A percentile compares a stretch with the other conserved stretches of the same genome.
phyloP scores from a whole-genome alignment of 2,329 filamentous ascomycete species.

The Huntiella savannae region DNA sequence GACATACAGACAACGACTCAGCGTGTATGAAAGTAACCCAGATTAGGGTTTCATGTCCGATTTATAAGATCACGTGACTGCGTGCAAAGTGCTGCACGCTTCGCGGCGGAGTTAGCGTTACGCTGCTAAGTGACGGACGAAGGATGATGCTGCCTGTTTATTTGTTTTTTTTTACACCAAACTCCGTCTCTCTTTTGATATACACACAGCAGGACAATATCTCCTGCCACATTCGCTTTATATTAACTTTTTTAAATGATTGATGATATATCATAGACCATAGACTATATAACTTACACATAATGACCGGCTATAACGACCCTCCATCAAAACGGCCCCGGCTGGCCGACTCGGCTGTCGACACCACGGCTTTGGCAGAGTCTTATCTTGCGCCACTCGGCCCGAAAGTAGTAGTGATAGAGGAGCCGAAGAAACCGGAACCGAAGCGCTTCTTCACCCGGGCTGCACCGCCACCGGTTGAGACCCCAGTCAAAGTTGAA shows the following conservation, averaged over 20 bases:
- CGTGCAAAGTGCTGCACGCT: conserved; percentile 10
- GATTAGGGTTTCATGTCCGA: neutral
- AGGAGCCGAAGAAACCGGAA: neutral
- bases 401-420: neutral
- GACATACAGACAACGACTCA: too few species aligned
- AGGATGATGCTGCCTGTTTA: too few species aligned
- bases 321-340: conserved; percentile 6
- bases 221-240: too few species aligned
- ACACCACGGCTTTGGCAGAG: conserved; percentile 2
- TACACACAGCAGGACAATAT: too few species aligned
- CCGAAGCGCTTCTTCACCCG: conserved; percentile 3
- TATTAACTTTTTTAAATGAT: too few species aligned
- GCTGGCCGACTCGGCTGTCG: neutral
- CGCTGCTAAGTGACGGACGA: too few species aligned
- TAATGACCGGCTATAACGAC: conserved; percentile 3
- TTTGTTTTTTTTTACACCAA: too few species aligned
- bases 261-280: too few species aligned
- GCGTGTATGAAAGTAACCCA: too few species aligned
- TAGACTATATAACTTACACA: neutral
- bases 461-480: neutral
- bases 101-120: too few species aligned
- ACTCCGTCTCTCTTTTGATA: too few species aligned
- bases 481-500: neutral
- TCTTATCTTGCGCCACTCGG: conserved; percentile 7
- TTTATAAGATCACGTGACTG: conserved; percentile 2